Percentiles rank a stretch among this genome's conserved stretches.
Evolutionary conservation across 73 alveolate genomes (phyloP).

Genomic region (Symbiodinium natans): DNA sequence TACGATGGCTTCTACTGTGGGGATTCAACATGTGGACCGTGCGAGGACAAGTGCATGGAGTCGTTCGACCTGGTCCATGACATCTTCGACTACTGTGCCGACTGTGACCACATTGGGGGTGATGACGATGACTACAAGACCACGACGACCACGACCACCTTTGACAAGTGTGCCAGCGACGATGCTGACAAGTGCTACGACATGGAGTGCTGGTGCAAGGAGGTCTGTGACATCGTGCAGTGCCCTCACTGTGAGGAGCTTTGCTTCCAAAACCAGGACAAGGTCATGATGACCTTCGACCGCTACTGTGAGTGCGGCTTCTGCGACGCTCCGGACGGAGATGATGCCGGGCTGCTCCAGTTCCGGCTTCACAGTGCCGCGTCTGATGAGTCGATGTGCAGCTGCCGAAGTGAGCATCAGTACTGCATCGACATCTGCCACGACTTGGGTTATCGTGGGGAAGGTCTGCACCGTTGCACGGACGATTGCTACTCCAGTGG

Average conservation of each 20-base stretch:
- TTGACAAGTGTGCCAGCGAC: background rate
- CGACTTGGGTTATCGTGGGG: background rate
- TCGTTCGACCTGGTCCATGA: background rate
- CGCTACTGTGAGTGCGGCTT: background rate
- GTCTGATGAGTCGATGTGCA: background rate
- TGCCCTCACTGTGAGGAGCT: background rate
- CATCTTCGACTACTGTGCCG: background rate
- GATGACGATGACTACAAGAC: background rate
- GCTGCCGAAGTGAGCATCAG: constrained; percentile 3
- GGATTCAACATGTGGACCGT: background rate
- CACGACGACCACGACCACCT: background rate
- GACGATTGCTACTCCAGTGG: background rate
- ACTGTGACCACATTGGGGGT: background rate
- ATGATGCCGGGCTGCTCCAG: background rate
- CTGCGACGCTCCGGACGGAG: background rate
- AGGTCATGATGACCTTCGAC: background rate
- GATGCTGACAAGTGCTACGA: background rate
- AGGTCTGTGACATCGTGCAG: background rate
- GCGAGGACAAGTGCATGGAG: background rate
- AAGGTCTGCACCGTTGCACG: background rate
- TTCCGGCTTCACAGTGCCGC: background rate
- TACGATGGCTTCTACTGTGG: background rate
- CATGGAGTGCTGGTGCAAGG: background rate
- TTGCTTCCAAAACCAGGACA: background rate
- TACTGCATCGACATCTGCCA: background rate